A percentile compares a stretch with the other conserved stretches of the same genome.
These are phyloP conservation scores for Adenanthera pavonina DNA, from an alignment of 306 rosid species.

Conservation along the genomic window DNA sequence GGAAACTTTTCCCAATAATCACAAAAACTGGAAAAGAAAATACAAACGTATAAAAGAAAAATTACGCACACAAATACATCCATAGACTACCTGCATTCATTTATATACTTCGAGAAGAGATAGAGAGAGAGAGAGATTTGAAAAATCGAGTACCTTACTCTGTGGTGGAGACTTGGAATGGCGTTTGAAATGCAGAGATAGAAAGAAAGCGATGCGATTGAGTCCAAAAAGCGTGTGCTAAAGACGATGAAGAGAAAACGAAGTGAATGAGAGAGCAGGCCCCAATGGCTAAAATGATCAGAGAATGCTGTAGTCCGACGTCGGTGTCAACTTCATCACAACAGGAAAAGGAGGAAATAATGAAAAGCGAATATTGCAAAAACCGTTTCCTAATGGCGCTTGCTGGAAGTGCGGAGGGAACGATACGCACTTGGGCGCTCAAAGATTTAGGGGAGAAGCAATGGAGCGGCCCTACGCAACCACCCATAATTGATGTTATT, in stretches of 20 bases:
- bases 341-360: neutral
- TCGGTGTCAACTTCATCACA: neutral
- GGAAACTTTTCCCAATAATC: neutral
- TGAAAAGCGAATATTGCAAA: neutral
- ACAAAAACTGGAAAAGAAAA: neutral
- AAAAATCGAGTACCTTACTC: conserved; percentile 1
- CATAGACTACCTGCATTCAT: neutral
- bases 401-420: neutral
- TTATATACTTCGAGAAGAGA: neutral
- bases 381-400: neutral
- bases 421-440: neutral
- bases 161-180: neutral
- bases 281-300: conserved; percentile 8
- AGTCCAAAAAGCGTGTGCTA: conserved; percentile 6
- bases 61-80: neutral
- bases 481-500: neutral
- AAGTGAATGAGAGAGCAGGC: neutral
- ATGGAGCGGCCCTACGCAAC: neutral
- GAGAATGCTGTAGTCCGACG: neutral
- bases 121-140: neutral
- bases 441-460: conserved; percentile 10
- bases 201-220: conserved; percentile 38
- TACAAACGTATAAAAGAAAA: neutral
- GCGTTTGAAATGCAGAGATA: conserved; percentile 43
- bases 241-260: neutral